phyloP scores from a whole-genome alignment of 106 monocot genomes.

The Phalaenopsis aphrodite region DNA sequence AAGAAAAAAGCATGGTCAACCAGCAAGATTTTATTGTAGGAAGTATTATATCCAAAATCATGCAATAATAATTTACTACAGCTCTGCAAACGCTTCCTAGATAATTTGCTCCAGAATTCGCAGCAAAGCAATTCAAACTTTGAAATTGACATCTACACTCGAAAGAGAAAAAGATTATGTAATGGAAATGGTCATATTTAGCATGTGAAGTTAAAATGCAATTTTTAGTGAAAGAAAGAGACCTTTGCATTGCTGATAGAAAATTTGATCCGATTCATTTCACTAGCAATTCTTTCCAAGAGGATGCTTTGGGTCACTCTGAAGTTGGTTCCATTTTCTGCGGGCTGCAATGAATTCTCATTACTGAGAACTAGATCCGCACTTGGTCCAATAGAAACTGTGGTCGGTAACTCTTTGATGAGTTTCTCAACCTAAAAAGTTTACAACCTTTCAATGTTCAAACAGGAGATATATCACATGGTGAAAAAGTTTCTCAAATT shows the following conservation, averaged over 20 bases:
- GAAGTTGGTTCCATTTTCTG: conserved; percentile 42
- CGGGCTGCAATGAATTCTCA: conserved; percentile 22
- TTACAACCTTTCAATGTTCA: background rate
- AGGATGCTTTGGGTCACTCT: conserved; percentile 88
- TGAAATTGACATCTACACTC: background rate
- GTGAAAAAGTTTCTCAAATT: background rate
- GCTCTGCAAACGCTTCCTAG: background rate
- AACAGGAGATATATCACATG: background rate
- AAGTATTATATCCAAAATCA: background rate
- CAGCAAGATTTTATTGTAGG: background rate
- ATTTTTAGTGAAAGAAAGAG: conserved; percentile 12
- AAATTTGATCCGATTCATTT: conserved; percentile 95
- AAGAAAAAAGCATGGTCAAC: background rate
- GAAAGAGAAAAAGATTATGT: background rate
- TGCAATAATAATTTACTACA: background rate
- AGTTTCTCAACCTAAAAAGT: conserved; percentile 83
- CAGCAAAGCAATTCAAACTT: background rate
- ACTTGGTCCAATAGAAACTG: conserved; percentile 38
- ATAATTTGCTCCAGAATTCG: background rate
- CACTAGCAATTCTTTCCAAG: conserved; percentile 93
- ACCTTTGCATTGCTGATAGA: conserved; percentile 80
- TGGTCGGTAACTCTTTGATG: conserved; percentile 67
- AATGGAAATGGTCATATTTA: background rate
- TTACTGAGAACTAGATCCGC: conserved; percentile 17
- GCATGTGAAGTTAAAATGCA: background rate